Base-by-base conservation (phyloP, 192 early-diverging fungal species). In the Dissophora ornata region DNA sequence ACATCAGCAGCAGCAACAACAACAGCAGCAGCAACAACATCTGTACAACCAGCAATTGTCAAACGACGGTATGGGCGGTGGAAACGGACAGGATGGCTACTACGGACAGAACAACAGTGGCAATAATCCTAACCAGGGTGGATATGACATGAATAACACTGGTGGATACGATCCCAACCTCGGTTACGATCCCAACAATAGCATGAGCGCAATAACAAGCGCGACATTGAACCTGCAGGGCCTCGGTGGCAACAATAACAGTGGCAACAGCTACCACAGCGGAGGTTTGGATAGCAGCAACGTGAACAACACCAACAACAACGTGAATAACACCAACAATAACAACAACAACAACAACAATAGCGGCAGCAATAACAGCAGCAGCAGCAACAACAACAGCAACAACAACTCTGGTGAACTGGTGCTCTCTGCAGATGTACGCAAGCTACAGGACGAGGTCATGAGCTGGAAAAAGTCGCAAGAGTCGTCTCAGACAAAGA, bases 381-480 rank as follows among this genome's bases (percentile, higher is more conserved):
- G 11, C 48, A 51, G 33, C 30, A 21, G 36, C 32, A 42, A 34
- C 32, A 52, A 11, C 36, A 49, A 38, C 28, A 62, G 42, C 28
- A 45, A 26, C 19, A 42, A 47, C 26, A 59, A 59, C 24, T 48
- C 51, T 55, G 44, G 64, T 12, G 62, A 59, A 21, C 28, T 51
- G 7, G 21, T n/a, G 19, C 57, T 57, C 53, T 63, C 73, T 5
- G 22, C 64, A 1, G 73, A 77, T 26, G 53, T 77, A 15, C 73
- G 65, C 41, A 77, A 77, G 40, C 49, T 77, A 0, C 73, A 77
- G 47, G 73, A 77, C 13, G 73, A 77, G 33, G 48, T 77, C 24
- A 12, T 57, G 42, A 77, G 40, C 54, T 77, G 73, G 73, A 59
- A 62, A 45, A 77, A 62, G 33, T 77, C 65, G 10, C 73, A 77